Percentiles rank a stretch among this genome's conserved stretches.
These are phyloP conservation scores for Calonectria pseudoreteaudii DNA, from an alignment of 2,329 filamentous ascomycete genomes.

Conservation along the genomic window DNA sequence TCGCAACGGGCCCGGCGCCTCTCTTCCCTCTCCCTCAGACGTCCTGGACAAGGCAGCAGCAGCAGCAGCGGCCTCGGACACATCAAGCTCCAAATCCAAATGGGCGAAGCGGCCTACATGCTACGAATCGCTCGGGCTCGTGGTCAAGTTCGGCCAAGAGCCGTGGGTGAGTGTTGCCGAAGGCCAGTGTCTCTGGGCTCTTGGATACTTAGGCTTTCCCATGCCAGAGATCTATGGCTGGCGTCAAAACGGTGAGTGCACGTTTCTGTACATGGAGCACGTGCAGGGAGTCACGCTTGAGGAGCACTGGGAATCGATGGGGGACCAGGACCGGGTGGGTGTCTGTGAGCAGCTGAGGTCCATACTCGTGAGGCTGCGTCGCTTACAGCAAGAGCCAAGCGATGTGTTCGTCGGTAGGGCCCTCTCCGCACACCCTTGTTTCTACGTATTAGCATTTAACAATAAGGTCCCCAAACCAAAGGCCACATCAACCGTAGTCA, in stretches of 20 bases:
- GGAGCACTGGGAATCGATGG: neutral
- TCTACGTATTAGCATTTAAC: neutral
- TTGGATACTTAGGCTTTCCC: neutral
- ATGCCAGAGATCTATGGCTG: constrained; percentile 2
- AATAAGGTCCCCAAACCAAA: neutral
- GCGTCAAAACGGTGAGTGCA: neutral
- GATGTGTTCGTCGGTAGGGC: neutral
- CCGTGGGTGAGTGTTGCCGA: neutral
- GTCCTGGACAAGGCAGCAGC: neutral
- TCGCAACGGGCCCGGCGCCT: neutral
- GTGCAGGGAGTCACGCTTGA: neutral
- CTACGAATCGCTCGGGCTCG: constrained; percentile 20
- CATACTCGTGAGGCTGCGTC: neutral
- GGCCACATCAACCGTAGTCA: neutral
- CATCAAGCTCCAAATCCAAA: neutral
- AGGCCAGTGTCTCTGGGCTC: constrained; percentile 21
- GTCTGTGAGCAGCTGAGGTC: neutral
- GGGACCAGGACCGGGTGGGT: neutral
- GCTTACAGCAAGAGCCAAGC: neutral
- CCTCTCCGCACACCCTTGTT: too few species aligned
- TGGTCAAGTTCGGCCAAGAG: constrained; percentile 25
- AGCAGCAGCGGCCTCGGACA: too few species aligned
- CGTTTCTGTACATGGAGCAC: neutral
- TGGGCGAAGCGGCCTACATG: neutral
- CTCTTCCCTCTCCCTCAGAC: neutral